Evolutionary conservation across 2,329 filamentous ascomycete genomes (phyloP), one percentile per base, ranked within the genome.

Genomic region (Pseudogymnoascus sp.): DNA sequence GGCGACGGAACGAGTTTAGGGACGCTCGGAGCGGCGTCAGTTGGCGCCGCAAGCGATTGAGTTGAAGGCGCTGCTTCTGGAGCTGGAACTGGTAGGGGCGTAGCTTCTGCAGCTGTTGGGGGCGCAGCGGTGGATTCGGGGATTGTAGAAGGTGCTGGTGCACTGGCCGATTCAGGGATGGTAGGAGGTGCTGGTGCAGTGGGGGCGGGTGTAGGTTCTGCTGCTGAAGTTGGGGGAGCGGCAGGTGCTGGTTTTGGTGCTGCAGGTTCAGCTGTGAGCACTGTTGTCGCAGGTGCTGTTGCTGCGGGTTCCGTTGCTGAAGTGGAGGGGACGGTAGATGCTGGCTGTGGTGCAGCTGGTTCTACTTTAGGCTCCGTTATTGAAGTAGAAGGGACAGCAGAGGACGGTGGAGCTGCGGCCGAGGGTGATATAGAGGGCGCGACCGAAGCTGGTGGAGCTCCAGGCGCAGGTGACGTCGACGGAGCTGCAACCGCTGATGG

Each of bases 121-220:
- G 15, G 5, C 4, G 5, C 36, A 38, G 15, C n/a, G 6, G 36
- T 38, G 2, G 36, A 17, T 2, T 38, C 36, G 36, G 36, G 6
- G 64, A 64, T 65, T 60, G 50, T 62, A 15, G 35, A 6, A 40
- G 36, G 15, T 4, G 15, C 36, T 40, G 36, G n/a, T 10, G 36
- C n/a, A 1, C 7, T 4, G n/a, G 36, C 13, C 17, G 36, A 17
- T 2, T 38, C 36, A 15, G 36, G 6, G 64, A 64, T 65, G 63
- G 50, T 62, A 15, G 35, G n/a, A 40, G 36, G 15, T 4, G 15
- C 36, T 40, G 36, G n/a, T 10, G 36, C n/a, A 1, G n/a, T 4
- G n/a, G 36, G 5, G 7, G n/a, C n/a, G 36, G n/a, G 7, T 10
- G 36, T 10, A 17, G 36, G n/a, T 10, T 40, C 36, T 7, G 36